Percentiles rank a stretch among this genome's conserved stretches.
Evolutionary conservation across 163 green algal species (phyloP).

Genomic region (Trebouxiophyceae sp.): DNA sequence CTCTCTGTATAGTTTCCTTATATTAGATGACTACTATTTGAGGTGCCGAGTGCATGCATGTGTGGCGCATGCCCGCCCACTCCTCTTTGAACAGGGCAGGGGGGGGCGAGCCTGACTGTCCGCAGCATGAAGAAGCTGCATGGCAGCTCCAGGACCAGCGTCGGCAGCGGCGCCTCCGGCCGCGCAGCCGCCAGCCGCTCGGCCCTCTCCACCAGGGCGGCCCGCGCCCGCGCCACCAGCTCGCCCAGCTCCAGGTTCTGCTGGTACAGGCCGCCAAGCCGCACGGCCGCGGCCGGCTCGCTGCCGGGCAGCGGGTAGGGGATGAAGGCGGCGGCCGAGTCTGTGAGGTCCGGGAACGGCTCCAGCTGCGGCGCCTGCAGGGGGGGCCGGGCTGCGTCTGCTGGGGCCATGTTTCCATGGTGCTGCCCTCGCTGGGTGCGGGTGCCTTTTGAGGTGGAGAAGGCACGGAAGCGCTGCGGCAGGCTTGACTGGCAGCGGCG

Average conservation of each 20-base stretch:
- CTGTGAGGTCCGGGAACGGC: conserved; percentile 53
- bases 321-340: conserved; percentile 49
- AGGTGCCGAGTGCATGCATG: no score
- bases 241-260: conserved; percentile 44
- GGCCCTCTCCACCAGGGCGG: conserved; percentile 27
- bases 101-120: neutral
- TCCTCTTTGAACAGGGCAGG: no score
- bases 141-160: conserved; percentile 63
- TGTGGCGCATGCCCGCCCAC: no score
- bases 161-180: conserved; percentile 28
- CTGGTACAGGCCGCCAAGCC: conserved; percentile 45
- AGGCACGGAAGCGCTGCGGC: no score
- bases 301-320: conserved; percentile 33
- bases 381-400: neutral
- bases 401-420: no score
- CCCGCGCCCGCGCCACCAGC: conserved; percentile 47
- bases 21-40: no score
- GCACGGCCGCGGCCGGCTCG: conserved; percentile 24
- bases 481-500: no score
- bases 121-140: conserved; percentile 61
- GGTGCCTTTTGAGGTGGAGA: no score
- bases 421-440: no score
- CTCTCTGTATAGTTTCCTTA: no score
- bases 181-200: conserved; percentile 17
- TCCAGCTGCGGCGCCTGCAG: conserved; percentile 28